Evolutionary conservation across 2,329 filamentous ascomycete genomes (phyloP).

Genomic region (Monosporascus sp.): DNA sequence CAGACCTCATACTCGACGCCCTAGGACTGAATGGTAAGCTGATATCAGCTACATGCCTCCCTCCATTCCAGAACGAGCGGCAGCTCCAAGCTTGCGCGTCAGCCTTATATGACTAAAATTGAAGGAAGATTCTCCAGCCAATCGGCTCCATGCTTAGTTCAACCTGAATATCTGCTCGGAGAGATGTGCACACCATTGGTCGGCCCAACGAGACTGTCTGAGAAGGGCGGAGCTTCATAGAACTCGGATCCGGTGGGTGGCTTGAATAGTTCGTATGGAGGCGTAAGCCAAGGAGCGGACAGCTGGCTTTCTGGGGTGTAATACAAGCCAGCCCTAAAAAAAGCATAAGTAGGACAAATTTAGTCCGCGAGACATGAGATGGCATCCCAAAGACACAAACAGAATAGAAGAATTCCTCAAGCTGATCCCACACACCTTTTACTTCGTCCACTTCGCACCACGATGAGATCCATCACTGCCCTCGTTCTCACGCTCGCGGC

Average conservation of each 20-base stretch:
- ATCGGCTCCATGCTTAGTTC: background rate
- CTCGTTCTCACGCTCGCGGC: conserved; percentile 3
- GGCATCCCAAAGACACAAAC: no score
- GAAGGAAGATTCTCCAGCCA: background rate
- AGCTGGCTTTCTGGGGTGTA: background rate
- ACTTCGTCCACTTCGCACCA: background rate
- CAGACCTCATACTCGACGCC: no score
- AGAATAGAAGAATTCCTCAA: no score
- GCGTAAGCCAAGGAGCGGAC: no score
- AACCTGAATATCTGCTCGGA: background rate
- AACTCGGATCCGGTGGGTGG: background rate
- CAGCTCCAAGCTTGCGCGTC: background rate
- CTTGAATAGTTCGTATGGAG: background rate
- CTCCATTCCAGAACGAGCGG: background rate
- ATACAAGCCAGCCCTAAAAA: no score
- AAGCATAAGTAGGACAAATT: no score
- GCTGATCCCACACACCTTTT: background rate
- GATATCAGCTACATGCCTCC: background rate
- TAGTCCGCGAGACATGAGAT: no score
- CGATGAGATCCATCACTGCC: conserved; percentile 1
- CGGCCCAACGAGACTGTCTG: background rate
- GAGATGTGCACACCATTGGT: background rate
- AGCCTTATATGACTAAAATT: background rate
- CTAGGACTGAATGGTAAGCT: background rate
- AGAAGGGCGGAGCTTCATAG: background rate